Base-by-base conservation (phyloP, 1,284 basidiomycete genomes). In the Pisolithus thermaeus region DNA sequence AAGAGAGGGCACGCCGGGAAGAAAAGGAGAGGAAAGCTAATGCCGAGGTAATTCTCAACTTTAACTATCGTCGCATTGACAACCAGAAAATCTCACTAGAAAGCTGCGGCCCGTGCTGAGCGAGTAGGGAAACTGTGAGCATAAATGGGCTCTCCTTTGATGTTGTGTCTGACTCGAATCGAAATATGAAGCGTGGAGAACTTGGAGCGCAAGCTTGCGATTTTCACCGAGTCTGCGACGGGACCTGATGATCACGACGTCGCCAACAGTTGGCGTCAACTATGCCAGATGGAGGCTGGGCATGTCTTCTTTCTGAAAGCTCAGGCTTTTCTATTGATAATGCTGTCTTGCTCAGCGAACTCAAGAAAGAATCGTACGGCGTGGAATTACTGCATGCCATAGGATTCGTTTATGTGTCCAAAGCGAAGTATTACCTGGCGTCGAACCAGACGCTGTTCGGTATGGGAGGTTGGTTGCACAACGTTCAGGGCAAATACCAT, bases 401-500 rank as follows among this genome's bases (percentile, higher is more conserved):
- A 56, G 96, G 97, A 0, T 89, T 91, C 58, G 89, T 92, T 4
- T 99, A 99, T 66, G 73, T 77, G 49, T 77, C 86, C 22, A 97
- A 95, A 67, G 83, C 90, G 6, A 86, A 84, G 60, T 89, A 92
- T 47, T 83, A 84, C 59, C 76, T 90, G 8, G 92, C 92, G 0
- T 85, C 90, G 16, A 84, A 81, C 50, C 84, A 88, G 58, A 83
- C 86, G 0, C 79, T 91, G 57, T 77, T 91, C 40, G 90, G 90
- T 36, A 84, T 92, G 11, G 89, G 89, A 35, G 90, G 94, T 2
- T 97, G 94, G 94, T 72, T 95, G 56, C 93, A 97, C 67, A 93
- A 93, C 49, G 91, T 95, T 2, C 92, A 93, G 68, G 91, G 89
- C 43, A 95, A 92, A 70, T 95, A 94, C 57, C 91, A 94, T 64